These are phyloP conservation scores for Penicillium sp. DNA, from an alignment of 2,329 filamentous ascomycete genomes.

Conservation along the genomic window DNA sequence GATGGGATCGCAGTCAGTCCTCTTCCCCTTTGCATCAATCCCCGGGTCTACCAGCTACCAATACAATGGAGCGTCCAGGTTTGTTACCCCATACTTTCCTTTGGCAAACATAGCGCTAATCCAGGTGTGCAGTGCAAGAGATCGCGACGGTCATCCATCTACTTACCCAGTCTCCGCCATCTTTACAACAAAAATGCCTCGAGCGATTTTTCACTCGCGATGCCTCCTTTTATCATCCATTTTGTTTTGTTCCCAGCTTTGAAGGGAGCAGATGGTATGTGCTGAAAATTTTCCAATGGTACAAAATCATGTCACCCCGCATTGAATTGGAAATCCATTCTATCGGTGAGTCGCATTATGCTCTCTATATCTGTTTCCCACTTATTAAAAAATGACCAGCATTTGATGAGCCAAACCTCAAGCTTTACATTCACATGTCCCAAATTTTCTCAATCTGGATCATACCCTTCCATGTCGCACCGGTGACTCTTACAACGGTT, in stretches of 20 bases:
- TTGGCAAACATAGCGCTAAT: too few species aligned
- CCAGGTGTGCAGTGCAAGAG: constrained; percentile 49
- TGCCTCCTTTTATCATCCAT: constrained; percentile 75
- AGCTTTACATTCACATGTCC: constrained; percentile 72
- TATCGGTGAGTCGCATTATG: constrained; percentile 46
- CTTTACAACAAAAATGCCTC: constrained; percentile 65
- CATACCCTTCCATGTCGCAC: constrained; percentile 71
- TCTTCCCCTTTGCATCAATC: too few species aligned
- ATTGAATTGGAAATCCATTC: constrained; percentile 68
- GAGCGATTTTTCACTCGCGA: constrained; percentile 71
- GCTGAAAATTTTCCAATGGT: constrained; percentile 74
- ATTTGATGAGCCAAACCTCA: constrained; percentile 64
- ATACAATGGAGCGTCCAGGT: too few species aligned
- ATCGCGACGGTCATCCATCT: constrained; percentile 66
- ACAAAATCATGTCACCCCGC: constrained; percentile 76
- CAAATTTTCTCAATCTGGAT: constrained; percentile 79
- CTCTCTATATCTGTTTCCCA: neutral
- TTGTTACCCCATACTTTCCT: too few species aligned
- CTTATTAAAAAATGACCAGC: constrained; percentile 45
- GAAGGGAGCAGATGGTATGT: constrained; percentile 67
- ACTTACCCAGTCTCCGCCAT: constrained; percentile 67
- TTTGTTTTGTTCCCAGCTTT: constrained; percentile 66
- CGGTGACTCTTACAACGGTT: constrained; percentile 68
- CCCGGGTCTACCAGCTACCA: too few species aligned
- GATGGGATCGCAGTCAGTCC: too few species aligned